Percentiles rank a stretch among this genome's conserved stretches.
These are phyloP conservation scores for Lentinula sp. DNA, from an alignment of 768 basidiomycete species.

Conservation along the genomic window DNA sequence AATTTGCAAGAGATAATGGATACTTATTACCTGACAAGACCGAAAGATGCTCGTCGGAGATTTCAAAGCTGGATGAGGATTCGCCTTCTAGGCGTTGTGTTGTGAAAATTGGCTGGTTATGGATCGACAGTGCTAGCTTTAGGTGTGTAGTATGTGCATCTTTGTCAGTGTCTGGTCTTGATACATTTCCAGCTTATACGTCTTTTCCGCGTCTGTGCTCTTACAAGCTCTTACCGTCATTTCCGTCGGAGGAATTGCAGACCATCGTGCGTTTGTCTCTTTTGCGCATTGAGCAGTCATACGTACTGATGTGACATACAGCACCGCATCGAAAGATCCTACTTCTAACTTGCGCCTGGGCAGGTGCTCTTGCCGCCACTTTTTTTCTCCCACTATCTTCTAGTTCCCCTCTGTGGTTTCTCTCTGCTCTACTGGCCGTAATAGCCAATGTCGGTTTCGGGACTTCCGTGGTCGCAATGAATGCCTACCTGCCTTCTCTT, in stretches of 20 bases:
- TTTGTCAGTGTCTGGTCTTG: no score
- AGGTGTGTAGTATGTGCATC: conserved; percentile 44
- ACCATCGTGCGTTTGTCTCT: conserved; percentile 59
- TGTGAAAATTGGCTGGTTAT: conserved; percentile 74
- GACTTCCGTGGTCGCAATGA: conserved; percentile 82
- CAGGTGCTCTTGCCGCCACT: conserved; percentile 65
- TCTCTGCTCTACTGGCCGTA: conserved; percentile 66
- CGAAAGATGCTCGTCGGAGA: conserved; percentile 39
- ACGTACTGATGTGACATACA: conserved; percentile 11
- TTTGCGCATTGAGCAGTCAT: neutral
- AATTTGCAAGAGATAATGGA: conserved; percentile 88
- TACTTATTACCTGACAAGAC: conserved; percentile 65
- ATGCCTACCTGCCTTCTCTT: conserved; percentile 77
- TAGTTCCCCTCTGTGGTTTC: conserved; percentile 60
- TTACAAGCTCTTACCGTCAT: conserved; percentile 93
- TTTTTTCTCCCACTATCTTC: conserved; percentile 73
- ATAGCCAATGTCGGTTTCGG: conserved; percentile 84
- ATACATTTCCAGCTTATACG: conserved; percentile 57
- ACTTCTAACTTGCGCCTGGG: conserved; percentile 65
- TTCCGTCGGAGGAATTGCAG: conserved; percentile 88
- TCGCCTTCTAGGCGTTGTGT: conserved; percentile 56
- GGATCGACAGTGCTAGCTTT: conserved; percentile 91
- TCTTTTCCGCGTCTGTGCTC: conserved; percentile 83
- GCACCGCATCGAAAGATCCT: conserved; percentile 72
- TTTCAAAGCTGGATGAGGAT: conserved; percentile 8